A percentile compares a stretch with the other conserved stretches of the same genome.
These are phyloP conservation scores for Porcisia hertigi DNA, from an alignment of 208 protist species.

Conservation along the genomic window DNA sequence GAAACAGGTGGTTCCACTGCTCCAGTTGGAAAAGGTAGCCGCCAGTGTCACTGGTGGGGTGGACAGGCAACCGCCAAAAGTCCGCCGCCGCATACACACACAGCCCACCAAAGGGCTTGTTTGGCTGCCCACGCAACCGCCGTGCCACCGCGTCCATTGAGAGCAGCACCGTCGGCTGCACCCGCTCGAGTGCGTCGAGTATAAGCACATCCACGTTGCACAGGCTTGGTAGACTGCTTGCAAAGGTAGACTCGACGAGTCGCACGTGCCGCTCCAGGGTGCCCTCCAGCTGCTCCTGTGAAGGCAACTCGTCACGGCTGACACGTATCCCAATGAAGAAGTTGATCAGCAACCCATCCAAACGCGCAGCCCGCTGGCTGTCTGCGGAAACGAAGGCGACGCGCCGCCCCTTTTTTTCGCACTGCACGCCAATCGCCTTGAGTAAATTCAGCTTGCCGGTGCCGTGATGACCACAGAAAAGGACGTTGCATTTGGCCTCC, in stretches of 20 bases:
- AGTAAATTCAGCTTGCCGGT: slow-evolving; percentile 88
- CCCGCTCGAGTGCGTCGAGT: slow-evolving; percentile 72
- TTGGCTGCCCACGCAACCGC: slow-evolving; percentile 39
- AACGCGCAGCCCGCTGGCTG: slow-evolving; percentile 54
- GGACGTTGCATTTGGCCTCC: slow-evolving; percentile 46
- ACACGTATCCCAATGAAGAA: slow-evolving; percentile 84
- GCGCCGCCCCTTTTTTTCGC: slow-evolving; percentile 37
- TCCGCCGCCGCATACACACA: slow-evolving; percentile 82
- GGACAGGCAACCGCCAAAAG: slow-evolving; percentile 84
- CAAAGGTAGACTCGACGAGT: slow-evolving; percentile 76
- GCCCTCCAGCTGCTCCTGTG: slow-evolving; percentile 87
- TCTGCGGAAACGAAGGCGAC: slow-evolving; percentile 85
- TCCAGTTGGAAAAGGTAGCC: slow-evolving; percentile 84
- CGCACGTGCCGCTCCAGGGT: slow-evolving; percentile 83
- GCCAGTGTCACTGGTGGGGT: slow-evolving; percentile 79
- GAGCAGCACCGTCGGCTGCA: slow-evolving; percentile 52
- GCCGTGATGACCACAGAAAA: slow-evolving; percentile 76
- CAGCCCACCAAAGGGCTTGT: slow-evolving; percentile 77
- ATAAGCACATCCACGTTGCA: slow-evolving; percentile 74
- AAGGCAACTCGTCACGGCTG: slow-evolving; percentile 73
- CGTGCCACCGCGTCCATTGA: slow-evolving; percentile 84
- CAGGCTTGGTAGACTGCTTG: slow-evolving; percentile 64
- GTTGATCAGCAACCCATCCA: slow-evolving; percentile 69
- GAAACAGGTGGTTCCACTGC: slow-evolving; percentile 74
- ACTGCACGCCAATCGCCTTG: slow-evolving; percentile 68